phyloP scores from a whole-genome alignment of 225 moss, liverwort and hornwort species.

The Physcomitrium patens region DNA sequence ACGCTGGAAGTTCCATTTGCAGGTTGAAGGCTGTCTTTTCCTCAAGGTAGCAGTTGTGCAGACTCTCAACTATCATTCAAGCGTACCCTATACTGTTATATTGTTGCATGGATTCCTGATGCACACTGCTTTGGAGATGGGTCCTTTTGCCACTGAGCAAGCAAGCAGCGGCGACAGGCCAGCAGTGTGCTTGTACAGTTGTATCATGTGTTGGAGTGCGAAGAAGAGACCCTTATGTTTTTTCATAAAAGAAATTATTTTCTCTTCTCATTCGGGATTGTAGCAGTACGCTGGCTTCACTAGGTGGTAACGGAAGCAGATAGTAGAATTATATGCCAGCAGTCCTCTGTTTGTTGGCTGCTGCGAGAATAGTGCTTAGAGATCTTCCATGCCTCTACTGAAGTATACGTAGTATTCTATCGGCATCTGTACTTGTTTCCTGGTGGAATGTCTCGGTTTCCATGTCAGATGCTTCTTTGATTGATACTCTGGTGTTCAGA shows the following conservation, averaged over 20 bases:
- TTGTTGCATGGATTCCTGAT: slow-evolving; percentile 58
- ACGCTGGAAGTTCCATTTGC: slow-evolving; percentile 43
- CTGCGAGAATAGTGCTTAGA: slow-evolving; percentile 40
- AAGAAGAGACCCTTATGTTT: slow-evolving; percentile 28
- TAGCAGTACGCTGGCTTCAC: slow-evolving; percentile 46
- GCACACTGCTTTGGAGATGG: slow-evolving; percentile 51
- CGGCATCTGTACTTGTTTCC: slow-evolving; percentile 25
- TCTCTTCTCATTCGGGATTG: slow-evolving; percentile 45
- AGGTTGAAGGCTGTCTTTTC: slow-evolving; percentile 43
- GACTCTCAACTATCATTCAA: slow-evolving; percentile 40
- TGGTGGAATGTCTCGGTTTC: slow-evolving; percentile 31
- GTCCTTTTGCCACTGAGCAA: slow-evolving; percentile 51
- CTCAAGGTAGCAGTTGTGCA: slow-evolving; percentile 32
- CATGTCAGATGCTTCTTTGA: slow-evolving; percentile 29
- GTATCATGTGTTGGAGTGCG: slow-evolving; percentile 50
- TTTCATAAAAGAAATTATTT: background rate
- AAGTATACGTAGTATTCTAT: background rate
- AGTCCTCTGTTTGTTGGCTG: slow-evolving; percentile 35
- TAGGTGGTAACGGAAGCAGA: slow-evolving; percentile 38
- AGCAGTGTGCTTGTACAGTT: slow-evolving; percentile 67
- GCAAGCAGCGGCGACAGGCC: slow-evolving; percentile 55
- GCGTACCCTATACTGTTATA: slow-evolving; percentile 40
- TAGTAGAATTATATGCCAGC: slow-evolving; percentile 32
- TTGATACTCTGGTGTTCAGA: slow-evolving; percentile 14
- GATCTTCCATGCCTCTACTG: slow-evolving; percentile 30